Base-by-base conservation (phyloP, 495 filamentous ascomycete genomes). In the Penicillium bovifimosum region DNA sequence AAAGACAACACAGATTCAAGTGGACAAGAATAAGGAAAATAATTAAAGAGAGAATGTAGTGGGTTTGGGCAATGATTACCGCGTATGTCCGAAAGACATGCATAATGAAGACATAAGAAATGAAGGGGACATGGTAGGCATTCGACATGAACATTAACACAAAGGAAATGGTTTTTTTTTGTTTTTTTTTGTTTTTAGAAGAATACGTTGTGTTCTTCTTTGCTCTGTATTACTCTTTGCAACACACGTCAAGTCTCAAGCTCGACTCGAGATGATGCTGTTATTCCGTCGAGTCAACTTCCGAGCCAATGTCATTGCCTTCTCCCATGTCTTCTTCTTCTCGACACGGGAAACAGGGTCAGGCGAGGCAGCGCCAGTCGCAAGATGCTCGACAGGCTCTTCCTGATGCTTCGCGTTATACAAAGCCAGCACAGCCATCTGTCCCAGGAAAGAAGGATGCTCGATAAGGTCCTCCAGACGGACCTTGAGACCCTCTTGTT, bases 391-490 rank as follows among this genome's bases (percentile, higher is more conserved):
- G 5, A 41, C 33, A 9, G 52, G 43, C 13, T 66, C 57, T 6
- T 66, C 63, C 17, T 54, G 50, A 28, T 61, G 55, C 49, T 63
- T 67, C 17, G 62, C 44, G 32, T 68, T 72, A 38, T 69, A 65
- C 40, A 69, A 41, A 7, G 71, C 69, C 39, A 79, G 57, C 10
- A 78, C 66, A 11, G 66, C 71, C 64, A 80, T 69, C 50, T 79
- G 76, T 6, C 75, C 76, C 18, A 76, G 59, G 65, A 80, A 74
- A 9, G 73, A 74, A 0, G 76, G 67, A 44, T 77, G 69, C 13
- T 72, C 66, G 14, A 80, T 70, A 40, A 80, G 62, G 54, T 80
- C 76, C 53, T 80, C 78, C 0, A 81, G 62, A 5, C 71, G 66
- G 8, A 80, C 64, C 35, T 69, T 66, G 40, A 76, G 66, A n/a